Evolutionary conservation across 768 basidiomycete species (phyloP), one percentile per base, ranked within the genome.

Genomic region (Pulveroboletus sp.): DNA sequence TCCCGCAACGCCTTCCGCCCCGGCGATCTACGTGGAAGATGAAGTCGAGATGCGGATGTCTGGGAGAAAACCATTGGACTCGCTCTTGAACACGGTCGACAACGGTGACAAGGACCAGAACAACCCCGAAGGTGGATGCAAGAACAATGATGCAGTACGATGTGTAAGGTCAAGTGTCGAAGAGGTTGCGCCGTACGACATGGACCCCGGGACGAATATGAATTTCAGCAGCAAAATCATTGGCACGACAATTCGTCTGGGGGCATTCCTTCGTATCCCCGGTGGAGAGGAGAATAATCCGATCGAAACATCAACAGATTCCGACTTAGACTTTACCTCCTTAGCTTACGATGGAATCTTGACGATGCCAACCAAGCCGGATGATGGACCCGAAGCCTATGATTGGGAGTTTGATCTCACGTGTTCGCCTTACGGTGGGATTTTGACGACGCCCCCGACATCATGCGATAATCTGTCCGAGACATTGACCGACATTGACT

Each of bases 1-100:
- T 45, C 43, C 58, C 29, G 49, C 35, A 17, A 64, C 59, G 13
- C 6, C 51, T 34, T 55, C 43, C 16, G 17, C 56, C 10, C 61
- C 56, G 9, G 46, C 55, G n/a, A 62, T 64, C n/a, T 50, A 34
- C 32, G 55, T 62, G 37, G 61, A 62, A 46, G 47, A 55, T 8
- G 61, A 62, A 46, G 45, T 41, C 4, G 47, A 51, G 19, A 21
- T 34, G 20, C 45, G 53, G 0, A 19, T 9, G 21, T 32, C 48
- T n/a, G 59, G 42, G 1, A 43, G 43, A 16, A 45, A 23, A 5
- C 43, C 35, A 4, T 49, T 39, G 49, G 49, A 24, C 20, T 57
- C 61, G 14, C 55, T 55, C 32, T 44, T 55, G 40, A 27, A 50
- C 23, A 38, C 55, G 43, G 43, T 50, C 25, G 47, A 39, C 11